Evolutionary conservation across 805 yeast species (phyloP), one percentile per base, ranked within the genome.

Genomic region (Zygosaccharomyces gambellarensis): DNA sequence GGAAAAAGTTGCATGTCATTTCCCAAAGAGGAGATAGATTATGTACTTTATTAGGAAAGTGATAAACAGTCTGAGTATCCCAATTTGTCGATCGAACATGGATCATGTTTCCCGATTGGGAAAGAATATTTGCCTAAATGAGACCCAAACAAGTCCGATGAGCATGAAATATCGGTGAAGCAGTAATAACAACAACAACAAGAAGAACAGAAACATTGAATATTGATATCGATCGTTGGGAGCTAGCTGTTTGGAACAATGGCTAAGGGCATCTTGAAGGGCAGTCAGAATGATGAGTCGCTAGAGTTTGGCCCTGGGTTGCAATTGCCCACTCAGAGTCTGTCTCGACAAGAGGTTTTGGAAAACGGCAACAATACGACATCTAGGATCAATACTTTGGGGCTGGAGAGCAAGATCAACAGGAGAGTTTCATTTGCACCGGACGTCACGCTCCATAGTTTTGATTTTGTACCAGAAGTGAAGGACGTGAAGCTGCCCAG

Each of bases 401-500:
- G 54, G 29, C 40, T 29, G n/a, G 38, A 47, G 28, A 46, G 46
- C 9, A 63, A 51, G 45, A 45, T 44, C 3, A 58, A 54, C 36
- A 53, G 92, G 49, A 67, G 92, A 23, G 92, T 86, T 4, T 82
- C 89, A 4, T 86, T 86, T 71, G 90, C 90, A 0, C 86, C 86
- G 1, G 87, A 82, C 56, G 87, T 82, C 0, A 82, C 85, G 3
- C 71, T 83, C 36, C 87, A 82, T 58, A 78, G 81, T 58, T 73
- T 76, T 55, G 81, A 70, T 43, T 65, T 70, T 34, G 60, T 67
- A 10, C 69, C 74, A 10, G 59, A 59, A 45, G 47, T 47, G 12
- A 32, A 45, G 17, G 50, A 39, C 29, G 39, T 51, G 8, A 43
- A 58, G 31, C 60, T 58, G 43, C 65, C 65, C 2, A 50, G 63